Conservation (phyloP, 2,329 filamentous ascomycete genomes). For the Colletotrichum gloeosporioides region DNA sequence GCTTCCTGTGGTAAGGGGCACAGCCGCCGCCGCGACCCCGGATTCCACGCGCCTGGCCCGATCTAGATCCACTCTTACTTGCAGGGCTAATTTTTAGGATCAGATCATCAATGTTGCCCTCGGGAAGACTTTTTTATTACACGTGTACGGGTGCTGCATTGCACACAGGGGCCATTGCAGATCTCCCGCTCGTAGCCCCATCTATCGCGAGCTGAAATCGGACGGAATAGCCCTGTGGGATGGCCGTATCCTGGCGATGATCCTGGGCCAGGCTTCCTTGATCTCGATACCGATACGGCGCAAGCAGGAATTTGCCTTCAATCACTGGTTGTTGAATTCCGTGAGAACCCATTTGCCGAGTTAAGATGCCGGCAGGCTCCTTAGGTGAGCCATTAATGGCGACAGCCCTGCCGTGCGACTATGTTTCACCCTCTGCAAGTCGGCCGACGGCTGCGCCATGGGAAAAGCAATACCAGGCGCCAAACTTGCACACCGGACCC, state of each 20-base stretch:
- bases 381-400: not conserved
- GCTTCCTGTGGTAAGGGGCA: not conserved
- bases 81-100: not conserved
- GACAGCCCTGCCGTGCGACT: not conserved
- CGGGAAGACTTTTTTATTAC: not conserved
- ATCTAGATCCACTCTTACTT: not conserved
- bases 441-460: not conserved
- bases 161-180: not conserved
- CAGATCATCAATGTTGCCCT: not conserved
- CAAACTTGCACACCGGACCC: not conserved
- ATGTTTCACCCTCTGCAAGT: not conserved
- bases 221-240: not conserved
- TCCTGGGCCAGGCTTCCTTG: not conserved
- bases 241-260: not conserved
- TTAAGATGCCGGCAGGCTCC: not conserved
- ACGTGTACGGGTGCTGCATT: not conserved
- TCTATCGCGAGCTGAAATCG: not conserved
- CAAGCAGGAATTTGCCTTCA: not conserved
- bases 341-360: not conserved
- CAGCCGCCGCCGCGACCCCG: not conserved
- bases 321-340: not conserved
- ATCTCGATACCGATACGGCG: not conserved
- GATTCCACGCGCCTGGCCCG: not conserved
- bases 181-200: not conserved
- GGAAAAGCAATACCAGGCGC: conserved; percentile 3